phyloP scores from a whole-genome alignment of 768 basidiomycete species.

The Amanita molliuscula region DNA sequence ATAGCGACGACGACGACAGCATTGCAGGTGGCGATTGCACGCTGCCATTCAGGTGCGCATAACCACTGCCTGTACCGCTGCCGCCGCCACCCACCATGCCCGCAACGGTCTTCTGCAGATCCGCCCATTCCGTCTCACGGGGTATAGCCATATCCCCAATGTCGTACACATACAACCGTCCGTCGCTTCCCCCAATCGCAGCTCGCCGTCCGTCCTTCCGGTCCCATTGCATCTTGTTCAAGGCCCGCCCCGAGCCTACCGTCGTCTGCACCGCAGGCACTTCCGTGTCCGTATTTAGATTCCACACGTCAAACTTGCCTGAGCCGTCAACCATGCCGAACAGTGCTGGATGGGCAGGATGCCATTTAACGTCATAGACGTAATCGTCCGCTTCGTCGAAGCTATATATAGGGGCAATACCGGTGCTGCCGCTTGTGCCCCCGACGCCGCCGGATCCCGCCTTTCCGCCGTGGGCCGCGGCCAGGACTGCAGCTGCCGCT shows the following conservation, averaged over 20 bases:
- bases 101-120: constrained; percentile 79
- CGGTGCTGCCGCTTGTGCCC: background rate
- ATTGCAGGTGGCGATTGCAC: constrained; percentile 14
- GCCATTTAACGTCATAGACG: constrained; percentile 98
- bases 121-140: constrained; percentile 87
- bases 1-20: constrained; percentile 2
- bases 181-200: constrained; percentile 87
- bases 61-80: background rate
- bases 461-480: constrained; percentile 27
- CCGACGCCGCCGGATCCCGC: background rate
- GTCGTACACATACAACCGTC: constrained; percentile 88
- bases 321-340: constrained; percentile 94
- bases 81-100: constrained; percentile 51
- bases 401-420: constrained; percentile 75
- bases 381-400: constrained; percentile 99
- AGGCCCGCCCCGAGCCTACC: constrained; percentile 69
- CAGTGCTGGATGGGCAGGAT: constrained; percentile 87
- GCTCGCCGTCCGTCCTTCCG: constrained; percentile 84
- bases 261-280: constrained; percentile 85
- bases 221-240: constrained; percentile 97
- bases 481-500: constrained; percentile 53
- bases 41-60: constrained; percentile 29
- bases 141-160: constrained; percentile 87
- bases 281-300: constrained; percentile 94
- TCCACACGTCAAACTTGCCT: constrained; percentile 96